Conservation (phyloP, 805 yeast species). For the Isabelozyma gotoi region DNA sequence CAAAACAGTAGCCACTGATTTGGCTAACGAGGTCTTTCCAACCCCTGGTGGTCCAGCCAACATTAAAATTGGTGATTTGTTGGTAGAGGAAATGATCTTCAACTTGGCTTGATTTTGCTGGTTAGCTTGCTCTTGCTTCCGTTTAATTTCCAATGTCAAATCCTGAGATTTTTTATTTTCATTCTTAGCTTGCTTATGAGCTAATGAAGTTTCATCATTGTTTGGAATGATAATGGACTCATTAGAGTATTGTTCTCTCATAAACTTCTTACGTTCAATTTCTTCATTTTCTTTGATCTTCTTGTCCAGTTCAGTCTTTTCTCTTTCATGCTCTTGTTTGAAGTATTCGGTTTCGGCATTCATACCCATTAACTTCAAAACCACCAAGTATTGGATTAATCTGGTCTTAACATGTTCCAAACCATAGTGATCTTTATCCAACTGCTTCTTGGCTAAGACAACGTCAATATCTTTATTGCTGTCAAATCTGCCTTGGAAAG, state of each 20-base stretch:
- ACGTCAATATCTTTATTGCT: constrained; percentile 51
- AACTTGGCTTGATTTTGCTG: constrained; percentile 2
- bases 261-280: constrained; percentile 13
- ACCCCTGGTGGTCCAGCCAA: constrained; percentile 94
- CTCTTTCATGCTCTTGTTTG: constrained; percentile 5
- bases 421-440: constrained; percentile 45
- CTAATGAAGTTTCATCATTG: constrained; percentile 30
- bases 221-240: constrained; percentile 34
- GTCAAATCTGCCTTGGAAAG: constrained; percentile 26
- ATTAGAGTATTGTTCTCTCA: constrained; percentile 13
- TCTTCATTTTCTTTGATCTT: constrained; percentile 5
- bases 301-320: constrained; percentile 3
- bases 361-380: constrained; percentile 56
- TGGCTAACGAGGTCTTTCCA: constrained; percentile 86
- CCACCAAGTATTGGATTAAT: constrained; percentile 76
- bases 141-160: constrained; percentile 7
- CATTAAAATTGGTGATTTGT: constrained; percentile 71
- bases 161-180: constrained; percentile 15
- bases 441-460: constrained; percentile 33
- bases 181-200: constrained; percentile 21
- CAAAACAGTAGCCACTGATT: constrained; percentile 72
- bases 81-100: constrained; percentile 27
- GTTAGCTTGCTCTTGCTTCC: constrained; percentile 5
- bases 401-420: constrained; percentile 57
- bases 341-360: constrained; percentile 30